These are phyloP conservation scores for Lavandula angustifolia DNA, from an alignment of 257 asterid genomes.

Conservation along the genomic window DNA sequence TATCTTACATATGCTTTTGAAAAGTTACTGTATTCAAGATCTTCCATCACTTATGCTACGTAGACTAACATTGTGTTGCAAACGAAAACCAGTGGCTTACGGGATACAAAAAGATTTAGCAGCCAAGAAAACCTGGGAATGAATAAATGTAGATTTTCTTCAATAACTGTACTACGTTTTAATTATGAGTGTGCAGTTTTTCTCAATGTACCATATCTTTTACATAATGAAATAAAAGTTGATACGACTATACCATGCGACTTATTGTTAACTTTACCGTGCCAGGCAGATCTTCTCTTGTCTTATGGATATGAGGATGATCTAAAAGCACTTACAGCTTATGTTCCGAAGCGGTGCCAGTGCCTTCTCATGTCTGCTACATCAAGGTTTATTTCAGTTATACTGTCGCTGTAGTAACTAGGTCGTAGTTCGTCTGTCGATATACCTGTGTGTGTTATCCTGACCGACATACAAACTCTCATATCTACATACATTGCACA, in stretches of 20 bases:
- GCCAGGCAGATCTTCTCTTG: constrained; percentile 96
- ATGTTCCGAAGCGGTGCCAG: constrained; percentile 85
- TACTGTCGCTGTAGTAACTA: constrained; percentile 5
- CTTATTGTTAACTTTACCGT: constrained; percentile 30
- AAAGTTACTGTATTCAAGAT: constrained; percentile 1
- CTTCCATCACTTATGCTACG: constrained; percentile 11
- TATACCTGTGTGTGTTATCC: not conserved
- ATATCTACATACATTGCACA: not conserved
- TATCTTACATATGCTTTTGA: not conserved
- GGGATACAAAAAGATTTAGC: not conserved
- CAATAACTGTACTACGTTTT: not conserved
- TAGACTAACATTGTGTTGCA: constrained; percentile 1
- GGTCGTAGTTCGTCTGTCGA: not conserved
- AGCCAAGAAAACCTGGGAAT: not conserved
- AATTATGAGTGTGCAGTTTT: not conserved
- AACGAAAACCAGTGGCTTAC: not conserved
- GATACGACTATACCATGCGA: constrained; percentile 21
- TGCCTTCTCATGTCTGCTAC: constrained; percentile 99
- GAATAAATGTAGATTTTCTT: not conserved
- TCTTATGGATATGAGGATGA: constrained; percentile 92
- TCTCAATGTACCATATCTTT: not conserved
- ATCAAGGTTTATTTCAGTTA: constrained; percentile 59
- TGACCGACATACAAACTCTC: not conserved
- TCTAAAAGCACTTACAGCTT: constrained; percentile 70
- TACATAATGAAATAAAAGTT: not conserved